These are phyloP conservation scores for Drechmeria coniospora DNA, from an alignment of 2,329 filamentous ascomycete genomes.

Conservation along the genomic window DNA sequence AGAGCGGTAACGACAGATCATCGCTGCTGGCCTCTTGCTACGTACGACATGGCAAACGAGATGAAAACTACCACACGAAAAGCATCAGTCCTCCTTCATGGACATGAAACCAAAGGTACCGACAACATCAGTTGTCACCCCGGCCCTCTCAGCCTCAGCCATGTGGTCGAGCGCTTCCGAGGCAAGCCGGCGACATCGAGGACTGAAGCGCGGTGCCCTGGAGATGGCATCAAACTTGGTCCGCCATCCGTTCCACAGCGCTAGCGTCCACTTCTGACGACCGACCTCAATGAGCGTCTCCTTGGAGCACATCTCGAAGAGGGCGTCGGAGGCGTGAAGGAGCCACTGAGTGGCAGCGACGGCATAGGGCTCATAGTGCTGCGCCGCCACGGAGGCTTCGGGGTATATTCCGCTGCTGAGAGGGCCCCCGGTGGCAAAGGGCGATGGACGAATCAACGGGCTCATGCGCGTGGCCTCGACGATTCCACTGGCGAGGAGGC, in stretches of 20 bases:
- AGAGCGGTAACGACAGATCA: too few species aligned
- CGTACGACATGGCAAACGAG: too few species aligned
- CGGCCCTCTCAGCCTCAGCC: not conserved
- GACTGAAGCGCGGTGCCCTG: not conserved
- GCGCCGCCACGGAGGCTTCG: not conserved
- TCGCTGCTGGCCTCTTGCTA: too few species aligned
- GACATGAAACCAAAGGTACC: slow-evolving; percentile 1
- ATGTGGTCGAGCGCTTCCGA: not conserved
- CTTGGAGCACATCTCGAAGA: slow-evolving; percentile 1
- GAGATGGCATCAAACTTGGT: slow-evolving; percentile 1
- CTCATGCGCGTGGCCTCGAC: not conserved
- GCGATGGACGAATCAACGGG: slow-evolving; percentile 1
- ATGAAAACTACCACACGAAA: too few species aligned
- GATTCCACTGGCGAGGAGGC: not conserved
- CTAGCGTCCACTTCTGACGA: slow-evolving; percentile 1
- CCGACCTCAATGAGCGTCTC: not conserved
- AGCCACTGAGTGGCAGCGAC: slow-evolving; percentile 2
- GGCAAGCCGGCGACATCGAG: not conserved
- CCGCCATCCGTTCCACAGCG: slow-evolving; percentile 2
- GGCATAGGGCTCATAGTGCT: slow-evolving; percentile 1
- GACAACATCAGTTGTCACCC: not conserved
- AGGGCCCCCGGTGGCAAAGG: not conserved
- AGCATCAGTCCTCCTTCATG: not conserved
- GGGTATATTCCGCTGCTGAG: not conserved
- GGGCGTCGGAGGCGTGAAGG: slow-evolving; percentile 1